Conservation (phyloP, 2,329 filamentous ascomycete species). For the Aureobasidium sp. region DNA sequence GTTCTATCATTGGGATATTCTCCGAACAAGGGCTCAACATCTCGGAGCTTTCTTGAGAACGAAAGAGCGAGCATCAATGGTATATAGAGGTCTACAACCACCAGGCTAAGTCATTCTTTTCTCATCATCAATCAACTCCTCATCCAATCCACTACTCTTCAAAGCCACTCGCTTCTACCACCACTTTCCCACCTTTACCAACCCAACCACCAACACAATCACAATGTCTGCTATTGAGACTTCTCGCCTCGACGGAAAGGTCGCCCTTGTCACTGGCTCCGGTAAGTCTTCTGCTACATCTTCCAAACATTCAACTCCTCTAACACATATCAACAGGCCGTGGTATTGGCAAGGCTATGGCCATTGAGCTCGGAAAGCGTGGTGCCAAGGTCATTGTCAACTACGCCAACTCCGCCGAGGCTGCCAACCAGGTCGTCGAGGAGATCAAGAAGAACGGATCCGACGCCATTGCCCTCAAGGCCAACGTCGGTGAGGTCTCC, state of each 20-base stretch:
- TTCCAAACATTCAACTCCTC: neutral
- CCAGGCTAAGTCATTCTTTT: slow-evolving; percentile 2
- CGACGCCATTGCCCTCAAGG: slow-evolving; percentile 56
- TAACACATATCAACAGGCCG: slow-evolving; percentile 37
- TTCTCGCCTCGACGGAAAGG: slow-evolving; percentile 46
- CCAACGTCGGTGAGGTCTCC: slow-evolving; percentile 56
- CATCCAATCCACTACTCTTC: neutral
- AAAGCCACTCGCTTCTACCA: slow-evolving; percentile 11
- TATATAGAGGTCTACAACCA: slow-evolving; percentile 12
- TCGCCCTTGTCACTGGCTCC: slow-evolving; percentile 46
- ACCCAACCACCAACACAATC: slow-evolving; percentile 17
- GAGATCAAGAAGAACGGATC: slow-evolving; percentile 56
- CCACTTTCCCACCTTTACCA: slow-evolving; percentile 2
- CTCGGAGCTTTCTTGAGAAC: slow-evolving; percentile 8
- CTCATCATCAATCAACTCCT: slow-evolving; percentile 9
- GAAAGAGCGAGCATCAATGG: slow-evolving; percentile 3
- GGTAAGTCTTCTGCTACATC: slow-evolving; percentile 25
- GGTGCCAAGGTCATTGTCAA: slow-evolving; percentile 59
- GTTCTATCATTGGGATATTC: slow-evolving; percentile 8
- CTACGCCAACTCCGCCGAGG: slow-evolving; percentile 56
- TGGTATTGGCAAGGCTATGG: slow-evolving; percentile 59
- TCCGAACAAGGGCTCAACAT: neutral
- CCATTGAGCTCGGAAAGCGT: slow-evolving; percentile 54
- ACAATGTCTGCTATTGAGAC: slow-evolving; percentile 34
- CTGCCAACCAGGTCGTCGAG: slow-evolving; percentile 57